Evolutionary conservation across 2,329 filamentous ascomycete species (phyloP).

Genomic region (Aspergillus sp.): DNA sequence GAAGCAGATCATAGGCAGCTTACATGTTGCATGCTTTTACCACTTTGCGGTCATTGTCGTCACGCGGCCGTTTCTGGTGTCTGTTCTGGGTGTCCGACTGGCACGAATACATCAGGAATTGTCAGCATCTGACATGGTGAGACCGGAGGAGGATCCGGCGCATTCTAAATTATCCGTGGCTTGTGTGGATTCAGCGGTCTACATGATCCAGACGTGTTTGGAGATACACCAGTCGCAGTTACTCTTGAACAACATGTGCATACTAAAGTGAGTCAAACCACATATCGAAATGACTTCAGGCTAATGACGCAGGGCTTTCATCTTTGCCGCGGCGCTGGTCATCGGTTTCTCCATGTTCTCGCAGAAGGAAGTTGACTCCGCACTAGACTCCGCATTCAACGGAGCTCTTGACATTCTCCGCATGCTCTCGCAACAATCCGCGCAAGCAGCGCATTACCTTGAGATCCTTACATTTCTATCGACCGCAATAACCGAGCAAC

Average conservation of each 20-base stretch:
- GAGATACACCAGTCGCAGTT: conserved; percentile 42
- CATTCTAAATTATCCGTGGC: conserved; percentile 42
- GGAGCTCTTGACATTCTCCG: conserved; percentile 46
- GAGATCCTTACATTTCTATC: conserved; percentile 48
- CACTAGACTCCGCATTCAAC: conserved; percentile 39
- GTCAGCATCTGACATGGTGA: conserved; percentile 9
- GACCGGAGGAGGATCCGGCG: conserved; percentile 21
- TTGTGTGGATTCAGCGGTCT: conserved; percentile 51
- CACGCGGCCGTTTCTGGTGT: conserved; percentile 51
- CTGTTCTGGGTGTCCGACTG: conserved; percentile 38
- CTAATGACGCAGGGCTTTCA: conserved; percentile 37
- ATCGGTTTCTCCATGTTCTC: conserved; percentile 53
- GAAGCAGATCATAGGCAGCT: conserved; percentile 41
- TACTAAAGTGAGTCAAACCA: conserved; percentile 46
- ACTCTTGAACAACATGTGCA: conserved; percentile 51
- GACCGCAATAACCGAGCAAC: conserved; percentile 40
- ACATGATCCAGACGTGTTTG: conserved; percentile 49
- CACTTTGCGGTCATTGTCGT: conserved; percentile 55
- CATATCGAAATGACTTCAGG: neutral
- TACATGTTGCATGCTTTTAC: conserved; percentile 53
- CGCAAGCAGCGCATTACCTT: conserved; percentile 52
- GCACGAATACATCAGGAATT: conserved; percentile 18
- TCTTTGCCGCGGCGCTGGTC: conserved; percentile 53
- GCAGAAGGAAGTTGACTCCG: conserved; percentile 38
- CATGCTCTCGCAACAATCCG: conserved; percentile 44